Conservation (phyloP, 2,329 filamentous ascomycete genomes). For the Pleurostoma richardsiae region DNA sequence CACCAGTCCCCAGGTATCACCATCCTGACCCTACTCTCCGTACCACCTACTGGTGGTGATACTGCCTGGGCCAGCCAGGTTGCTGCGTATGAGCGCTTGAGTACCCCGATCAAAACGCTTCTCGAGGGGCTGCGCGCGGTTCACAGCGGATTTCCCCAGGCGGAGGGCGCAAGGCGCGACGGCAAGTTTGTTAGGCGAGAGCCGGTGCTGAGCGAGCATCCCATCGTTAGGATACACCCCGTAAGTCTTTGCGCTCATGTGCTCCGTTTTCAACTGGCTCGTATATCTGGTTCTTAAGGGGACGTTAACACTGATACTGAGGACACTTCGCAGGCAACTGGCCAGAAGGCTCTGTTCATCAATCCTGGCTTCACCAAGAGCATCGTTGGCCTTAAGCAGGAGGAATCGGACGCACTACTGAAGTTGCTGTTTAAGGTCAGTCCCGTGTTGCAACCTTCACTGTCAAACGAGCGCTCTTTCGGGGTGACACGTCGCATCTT, state of each 20-base stretch:
- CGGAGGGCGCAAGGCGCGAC: conserved; percentile 25
- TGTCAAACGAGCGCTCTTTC: no score
- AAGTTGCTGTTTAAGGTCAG: conserved; percentile 58
- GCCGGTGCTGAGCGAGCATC: conserved; percentile 60
- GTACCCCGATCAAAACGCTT: conserved; percentile 26
- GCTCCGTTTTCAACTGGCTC: no score
- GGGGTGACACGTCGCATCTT: no score
- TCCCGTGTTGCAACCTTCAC: not conserved
- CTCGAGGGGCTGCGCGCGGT: conserved; percentile 31
- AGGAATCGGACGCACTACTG: conserved; percentile 62
- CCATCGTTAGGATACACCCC: conserved; percentile 64
- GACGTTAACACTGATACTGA: not conserved
- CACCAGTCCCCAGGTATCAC: conserved; percentile 35
- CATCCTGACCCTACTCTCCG: conserved; percentile 28
- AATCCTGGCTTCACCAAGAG: conserved; percentile 21
- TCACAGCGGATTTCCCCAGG: conserved; percentile 30
- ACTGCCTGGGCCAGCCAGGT: conserved; percentile 31
- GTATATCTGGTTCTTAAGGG: not conserved
- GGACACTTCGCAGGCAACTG: conserved; percentile 8
- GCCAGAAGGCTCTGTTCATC: conserved; percentile 19
- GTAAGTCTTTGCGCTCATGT: conserved; percentile 30
- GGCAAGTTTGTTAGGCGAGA: conserved; percentile 48
- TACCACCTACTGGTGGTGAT: conserved; percentile 30
- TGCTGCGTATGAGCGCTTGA: conserved; percentile 29
- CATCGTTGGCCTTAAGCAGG: conserved; percentile 61